A percentile compares a stretch with the other conserved stretches of the same genome.
Evolutionary conservation across 2,329 filamentous ascomycete species (phyloP).

Genomic region (Aureobasidium sp.): DNA sequence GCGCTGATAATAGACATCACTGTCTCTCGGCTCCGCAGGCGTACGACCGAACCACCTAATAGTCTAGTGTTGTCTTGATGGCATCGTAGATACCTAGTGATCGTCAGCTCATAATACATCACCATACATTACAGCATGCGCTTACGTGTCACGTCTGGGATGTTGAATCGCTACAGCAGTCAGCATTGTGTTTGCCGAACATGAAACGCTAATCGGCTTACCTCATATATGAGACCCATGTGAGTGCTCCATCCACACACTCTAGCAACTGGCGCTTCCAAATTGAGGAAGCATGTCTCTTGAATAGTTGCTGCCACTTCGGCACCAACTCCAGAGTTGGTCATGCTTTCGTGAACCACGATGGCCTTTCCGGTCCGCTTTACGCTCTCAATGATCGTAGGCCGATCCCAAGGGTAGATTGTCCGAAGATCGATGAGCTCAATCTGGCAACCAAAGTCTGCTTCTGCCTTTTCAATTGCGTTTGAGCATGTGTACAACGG

Average conservation of each 20-base stretch:
- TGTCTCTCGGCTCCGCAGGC: too few species aligned
- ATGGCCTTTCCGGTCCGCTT: slow-evolving; percentile 79
- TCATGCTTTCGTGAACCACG: slow-evolving; percentile 87
- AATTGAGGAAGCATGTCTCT: slow-evolving; percentile 72
- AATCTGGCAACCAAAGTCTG: slow-evolving; percentile 65
- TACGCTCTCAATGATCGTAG: slow-evolving; percentile 73
- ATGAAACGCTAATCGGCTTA: not conserved
- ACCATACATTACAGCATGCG: slow-evolving; percentile 25
- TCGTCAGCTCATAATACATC: not conserved
- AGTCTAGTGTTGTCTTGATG: slow-evolving; percentile 41
- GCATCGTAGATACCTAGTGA: slow-evolving; percentile 41
- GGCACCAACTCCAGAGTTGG: slow-evolving; percentile 81
- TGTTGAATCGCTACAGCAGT: slow-evolving; percentile 40
- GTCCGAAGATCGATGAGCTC: slow-evolving; percentile 86
- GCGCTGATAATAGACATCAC: too few species aligned
- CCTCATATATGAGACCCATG: slow-evolving; percentile 69
- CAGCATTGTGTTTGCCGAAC: not conserved
- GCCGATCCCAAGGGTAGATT: slow-evolving; percentile 85
- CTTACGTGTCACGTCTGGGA: slow-evolving; percentile 83
- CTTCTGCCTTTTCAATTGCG: slow-evolving; percentile 70
- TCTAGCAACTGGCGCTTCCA: slow-evolving; percentile 79
- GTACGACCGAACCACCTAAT: slow-evolving; percentile 23
- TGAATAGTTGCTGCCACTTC: slow-evolving; percentile 86
- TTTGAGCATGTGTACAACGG: slow-evolving; percentile 76
- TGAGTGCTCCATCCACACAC: slow-evolving; percentile 89